Base-by-base conservation (phyloP, 2,329 filamentous ascomycete genomes). In the Claviceps sp. region DNA sequence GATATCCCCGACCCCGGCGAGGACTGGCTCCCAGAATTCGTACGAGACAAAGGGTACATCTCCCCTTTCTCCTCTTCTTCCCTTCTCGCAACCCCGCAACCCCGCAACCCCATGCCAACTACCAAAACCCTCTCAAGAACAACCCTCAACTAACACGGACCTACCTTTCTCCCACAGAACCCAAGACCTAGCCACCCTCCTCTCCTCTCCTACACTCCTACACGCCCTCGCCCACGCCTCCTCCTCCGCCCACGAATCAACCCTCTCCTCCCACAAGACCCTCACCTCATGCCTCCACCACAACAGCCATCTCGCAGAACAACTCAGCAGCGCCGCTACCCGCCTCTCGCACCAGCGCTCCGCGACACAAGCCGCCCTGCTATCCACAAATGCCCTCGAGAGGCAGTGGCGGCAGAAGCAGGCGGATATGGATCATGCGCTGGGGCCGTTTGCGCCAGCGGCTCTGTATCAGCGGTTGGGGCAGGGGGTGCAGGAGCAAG, bases 391-490 rank as follows among this genome's bases (percentile, higher is more conserved):
- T 60, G 86, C 87, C 1, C 78, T 96, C 16, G 93, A 97, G 69
- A 80, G 90, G n/a, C 85, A 91, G 62, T 97, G 93, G 87, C 81
- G 84, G 51, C 80, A 86, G 58, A 94, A 93, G 66, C 88, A 97
- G 66, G 76, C 80, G 1, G 88, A 93, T 60, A 93, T 95, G 78
- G 93, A 97, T 65, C 76, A 80, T 49, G 88, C 87, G 6, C 72
- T 97, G 54, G 80, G 82, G 38, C 86, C 87, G 1, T 97, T 95
- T 70, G 86, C 87, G 26, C 89, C 91, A 0, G 85, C 88, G 44
- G 85, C 86, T 44, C 72, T 97, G 60, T 96, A 97, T 64, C 86
- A 90, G 67, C 77, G 86, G 49, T 73, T 97, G 11, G 81, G 75
- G 45, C 84, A 85, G 53, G 83, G 82, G 9, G 81, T 94, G 16